Evolutionary conservation across 192 early-diverging fungal genomes (phyloP), one percentile per base, ranked within the genome.

Genomic region (Diversispora epigaea): DNA sequence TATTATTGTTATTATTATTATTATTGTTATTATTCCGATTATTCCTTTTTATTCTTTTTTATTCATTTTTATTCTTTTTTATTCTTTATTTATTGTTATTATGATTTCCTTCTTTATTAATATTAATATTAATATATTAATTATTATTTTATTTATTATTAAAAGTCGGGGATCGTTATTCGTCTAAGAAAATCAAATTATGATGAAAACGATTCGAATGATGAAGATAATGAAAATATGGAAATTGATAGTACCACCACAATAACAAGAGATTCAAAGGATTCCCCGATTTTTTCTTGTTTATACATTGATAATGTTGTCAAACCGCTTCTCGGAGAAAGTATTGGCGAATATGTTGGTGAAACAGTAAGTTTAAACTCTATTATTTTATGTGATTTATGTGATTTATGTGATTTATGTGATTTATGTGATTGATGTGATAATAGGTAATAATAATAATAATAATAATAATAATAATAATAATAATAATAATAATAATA

Each of bases 131-230:
- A 49, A 49, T 11, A 49, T 7, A 7, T 76, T 78, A 70, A 67
- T 83, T 52, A 40, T 21, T 49, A 54, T 75, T 68, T 22, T 71
- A 19, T 54, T 41, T 25, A 15, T 43, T 63, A 19, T 64, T 41
- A 25, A 9, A 57, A 40, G 84, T 66, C 21, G 25, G 73, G 58
- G 3, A 77, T 73, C 0, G 57, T 84, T 32, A 77, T 86, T 55
- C 84, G 83, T 25, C 67, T 84, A 21, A 75, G 78, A 45, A 81
- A 82, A 76, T n/a, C 73, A 17, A 21, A 7, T 50, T 11, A 45
- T 47, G 32, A 21, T 40, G 3, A 52, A 44, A 21, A 32, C 1
- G 50, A 44, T 25, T 32, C 41, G 21, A 44, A 17, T 52, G n/a
- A 47, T 32, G 10, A 43, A 50, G 7, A 32, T 69, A 10, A 72